Percentiles rank a stretch among this genome's conserved stretches.
phyloP scores from a whole-genome alignment of 2,329 filamentous ascomycete genomes.

The Aquanectria penicillioides region DNA sequence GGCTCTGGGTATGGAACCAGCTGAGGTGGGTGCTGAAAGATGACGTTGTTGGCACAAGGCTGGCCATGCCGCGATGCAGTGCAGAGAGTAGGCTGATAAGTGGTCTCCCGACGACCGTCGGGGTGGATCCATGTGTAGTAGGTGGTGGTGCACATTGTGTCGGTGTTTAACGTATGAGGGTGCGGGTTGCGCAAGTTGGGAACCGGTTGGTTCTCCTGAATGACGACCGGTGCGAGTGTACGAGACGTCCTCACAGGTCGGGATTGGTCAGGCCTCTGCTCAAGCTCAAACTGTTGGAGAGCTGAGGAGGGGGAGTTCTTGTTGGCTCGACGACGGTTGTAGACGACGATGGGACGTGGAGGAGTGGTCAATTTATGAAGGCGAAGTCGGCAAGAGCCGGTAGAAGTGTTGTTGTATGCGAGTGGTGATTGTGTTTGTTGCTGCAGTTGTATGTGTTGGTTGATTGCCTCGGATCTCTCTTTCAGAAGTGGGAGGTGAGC shows the following conservation, averaged over 20 bases:
- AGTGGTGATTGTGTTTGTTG: not conserved
- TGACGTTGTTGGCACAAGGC: constrained; percentile 54
- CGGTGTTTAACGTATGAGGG: constrained; percentile 32
- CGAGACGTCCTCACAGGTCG: constrained; percentile 18
- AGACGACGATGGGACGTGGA: constrained; percentile 25
- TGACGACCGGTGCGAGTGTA: constrained; percentile 31
- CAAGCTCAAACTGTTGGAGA: constrained; percentile 13
- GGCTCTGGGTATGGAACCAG: constrained; percentile 46
- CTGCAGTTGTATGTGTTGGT: not conserved
- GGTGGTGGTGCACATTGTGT: constrained; percentile 62
- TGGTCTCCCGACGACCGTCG: constrained; percentile 51
- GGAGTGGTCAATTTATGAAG: constrained; percentile 34
- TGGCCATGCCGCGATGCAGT: constrained; percentile 50
- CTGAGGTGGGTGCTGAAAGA: constrained; percentile 54
- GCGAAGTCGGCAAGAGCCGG: constrained; percentile 18
- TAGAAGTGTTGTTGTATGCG: not conserved
- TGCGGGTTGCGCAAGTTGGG: constrained; percentile 31
- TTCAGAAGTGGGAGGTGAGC: constrained; percentile 24
- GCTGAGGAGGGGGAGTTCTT: constrained; percentile 27
- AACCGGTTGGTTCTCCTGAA: constrained; percentile 34
- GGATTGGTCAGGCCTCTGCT: constrained; percentile 19
- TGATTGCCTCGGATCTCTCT: constrained; percentile 28
- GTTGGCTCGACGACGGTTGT: constrained; percentile 27
- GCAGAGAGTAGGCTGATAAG: constrained; percentile 50
- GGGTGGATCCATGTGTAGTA: constrained; percentile 58